Base-by-base conservation (phyloP, 2,329 filamentous ascomycete genomes). In the Sarocladiaceae sp. region DNA sequence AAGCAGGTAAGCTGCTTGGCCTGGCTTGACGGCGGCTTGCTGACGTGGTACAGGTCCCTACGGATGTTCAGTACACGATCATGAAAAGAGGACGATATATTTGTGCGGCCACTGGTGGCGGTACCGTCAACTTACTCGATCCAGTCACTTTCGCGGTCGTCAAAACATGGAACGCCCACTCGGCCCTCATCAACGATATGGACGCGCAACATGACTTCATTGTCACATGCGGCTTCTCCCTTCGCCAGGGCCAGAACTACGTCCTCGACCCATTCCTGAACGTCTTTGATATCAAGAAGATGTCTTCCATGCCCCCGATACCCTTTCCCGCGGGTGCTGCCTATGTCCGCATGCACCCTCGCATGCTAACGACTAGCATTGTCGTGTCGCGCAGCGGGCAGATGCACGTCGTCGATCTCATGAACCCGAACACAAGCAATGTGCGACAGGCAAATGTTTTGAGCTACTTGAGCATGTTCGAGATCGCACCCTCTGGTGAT, bases 121-220 rank as follows among this genome's bases (percentile, higher is more conserved):
- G 93, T 33, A 78, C 80, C 15, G 84, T 98, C 39, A 83, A 97
- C 63, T 83, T 96, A 23, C 73, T 98, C 18, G 91, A 95, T 58
- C 79, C 90, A 1, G 71, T 79, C 45, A 87, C 76, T 45, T 86
- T 95, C 57, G 76, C 79, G 33, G 75, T 95, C 4, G 72, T 93
- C 53, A 94, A 91, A 60, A 80, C 80, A 10, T 98, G 93, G 86
- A 88, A 88, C 59, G 89, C 91, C 1, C 93, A 98, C 59, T 83
- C 84, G 2, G 86, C 88, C 7, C 79, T 82, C 43, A 87, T 98
- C 60, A 95, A 88, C 62, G 91, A 97, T 61, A 96, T 98, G 87
- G 93, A 98, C 67, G 88, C 90, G 7, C 87, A 93, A 58, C 88
- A 93, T 57, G 91, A 97, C 61, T 93, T 93, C 53, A 81, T 98